phyloP scores from a whole-genome alignment of 768 basidiomycete species.

The Gyrodon lividus region DNA sequence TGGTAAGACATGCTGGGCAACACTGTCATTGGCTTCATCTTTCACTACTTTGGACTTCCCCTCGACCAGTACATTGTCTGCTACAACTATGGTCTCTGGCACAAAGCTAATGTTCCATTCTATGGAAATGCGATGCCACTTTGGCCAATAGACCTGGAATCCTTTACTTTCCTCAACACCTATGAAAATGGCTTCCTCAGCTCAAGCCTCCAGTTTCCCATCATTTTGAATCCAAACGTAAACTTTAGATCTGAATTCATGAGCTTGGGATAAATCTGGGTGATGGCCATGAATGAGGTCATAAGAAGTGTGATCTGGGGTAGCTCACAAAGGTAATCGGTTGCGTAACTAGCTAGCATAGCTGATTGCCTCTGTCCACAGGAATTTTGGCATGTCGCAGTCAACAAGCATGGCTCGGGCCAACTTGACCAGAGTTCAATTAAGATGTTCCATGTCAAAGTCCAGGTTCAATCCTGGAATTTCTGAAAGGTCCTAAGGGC shows the following conservation, averaged over 20 bases:
- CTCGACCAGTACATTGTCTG: background rate
- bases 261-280: too few species aligned
- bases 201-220: conserved; percentile 26
- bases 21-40: too few species aligned
- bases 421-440: conserved; percentile 26
- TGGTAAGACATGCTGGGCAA: too few species aligned
- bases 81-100: background rate
- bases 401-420: conserved; percentile 23
- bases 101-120: conserved; percentile 29
- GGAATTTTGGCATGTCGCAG: conserved; percentile 16
- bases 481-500: too few species aligned
- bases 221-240: conserved; percentile 20
- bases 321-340: conserved; percentile 22
- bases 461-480: too few species aligned
- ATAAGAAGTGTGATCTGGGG: conserved; percentile 22
- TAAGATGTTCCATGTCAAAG: too few species aligned
- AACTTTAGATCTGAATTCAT: too few species aligned
- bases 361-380: conserved; percentile 14
- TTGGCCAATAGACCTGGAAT: conserved; percentile 33
- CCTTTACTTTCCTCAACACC: conserved; percentile 38
- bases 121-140: conserved; percentile 21
- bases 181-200: conserved; percentile 15
- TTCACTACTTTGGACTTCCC: conserved; percentile 3
- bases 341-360: conserved; percentile 40
- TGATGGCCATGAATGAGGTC: background rate